Base-by-base conservation (phyloP, 2,329 filamentous ascomycete genomes). In the Celoporthe dispersa region DNA sequence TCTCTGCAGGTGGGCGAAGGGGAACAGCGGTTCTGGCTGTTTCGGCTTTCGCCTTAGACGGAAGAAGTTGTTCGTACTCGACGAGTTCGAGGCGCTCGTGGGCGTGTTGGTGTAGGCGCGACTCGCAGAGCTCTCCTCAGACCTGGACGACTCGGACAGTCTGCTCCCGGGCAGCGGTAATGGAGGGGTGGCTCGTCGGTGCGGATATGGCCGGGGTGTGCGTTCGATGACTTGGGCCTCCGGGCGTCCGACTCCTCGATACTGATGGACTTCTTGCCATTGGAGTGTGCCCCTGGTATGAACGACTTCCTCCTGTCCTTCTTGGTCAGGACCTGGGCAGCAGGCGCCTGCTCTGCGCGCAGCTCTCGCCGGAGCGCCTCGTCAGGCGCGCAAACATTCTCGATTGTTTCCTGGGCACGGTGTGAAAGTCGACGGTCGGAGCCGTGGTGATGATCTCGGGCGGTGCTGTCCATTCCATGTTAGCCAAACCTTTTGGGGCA, bases 391-490 rank as follows among this genome's bases (percentile, higher is more conserved):
- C 80, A 33, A 85, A 82, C 28, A 89, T 82, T 55, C 87, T 84
- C 41, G 87, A 85, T 55, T 84, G 79, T 73, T 87, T 89, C 78
- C 87, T 90, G 64, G 84, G 86, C 71, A 84, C 78, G 65, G 78
- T 75, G 48, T 84, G 84, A 28, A 88, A 78, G 66, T 92, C 87
- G 74, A 90, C 87, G 11, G 94, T 96, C 12, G 96, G 94, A 22
- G 94, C 93, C 14, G 95, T 98, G 64, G 92, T 97, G 79, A 98
- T 96, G 78, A 98, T 98, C 74, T 88, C 84, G 63, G 89, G 88
- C 12, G 69, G 70, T 72, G 88, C 88, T 91, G 75, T 61, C 57
- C 62, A 19, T 14, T 59, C 65, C 67, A 62, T 68, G 71, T 75
- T 74, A 79, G 79, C 63, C 63, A 41, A 9, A 44, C 19, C n/a